Conservation (phyloP, 768 basidiomycete species). For the Pulveroboletus ravenelii region DNA sequence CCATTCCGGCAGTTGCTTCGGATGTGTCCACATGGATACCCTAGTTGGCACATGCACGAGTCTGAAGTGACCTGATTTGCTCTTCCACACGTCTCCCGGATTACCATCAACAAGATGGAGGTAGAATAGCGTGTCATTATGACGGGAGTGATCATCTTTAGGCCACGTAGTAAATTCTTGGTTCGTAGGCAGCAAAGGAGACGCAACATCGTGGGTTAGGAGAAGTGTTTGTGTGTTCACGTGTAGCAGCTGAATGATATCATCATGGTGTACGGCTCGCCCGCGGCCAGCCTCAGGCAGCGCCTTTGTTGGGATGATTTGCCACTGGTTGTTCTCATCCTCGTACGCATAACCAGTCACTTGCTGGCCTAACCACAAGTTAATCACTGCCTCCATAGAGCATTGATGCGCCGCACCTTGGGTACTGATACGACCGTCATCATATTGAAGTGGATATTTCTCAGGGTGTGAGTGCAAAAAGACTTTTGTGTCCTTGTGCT, state of each 20-base stretch:
- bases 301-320: constrained; percentile 90
- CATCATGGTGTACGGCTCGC: constrained; percentile 85
- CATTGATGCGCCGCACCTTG: constrained; percentile 51
- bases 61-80: constrained; percentile 89
- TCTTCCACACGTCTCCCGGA: constrained; percentile 84
- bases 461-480: constrained; percentile 93
- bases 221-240: constrained; percentile 78
- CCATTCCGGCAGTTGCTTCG: constrained; percentile 88
- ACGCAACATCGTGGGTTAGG: constrained; percentile 96
- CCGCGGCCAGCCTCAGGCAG: constrained; percentile 92
- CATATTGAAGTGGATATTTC: constrained; percentile 87
- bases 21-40: constrained; percentile 93
- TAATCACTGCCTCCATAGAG: not conserved
- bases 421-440: constrained; percentile 91
- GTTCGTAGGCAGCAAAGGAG: constrained; percentile 94
- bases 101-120: constrained; percentile 67
- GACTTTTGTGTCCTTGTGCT: constrained; percentile 90
- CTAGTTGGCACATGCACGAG: constrained; percentile 85
- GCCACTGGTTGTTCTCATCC: constrained; percentile 95
- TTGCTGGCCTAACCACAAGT: constrained; percentile 66
- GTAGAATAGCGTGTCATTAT: constrained; percentile 88
- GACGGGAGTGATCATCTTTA: constrained; percentile 67
- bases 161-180: constrained; percentile 96
- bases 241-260: constrained; percentile 85
- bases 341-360: constrained; percentile 94